phyloP scores from a whole-genome alignment of 1,139 yeast species.

The Blastobotrys apis region DNA sequence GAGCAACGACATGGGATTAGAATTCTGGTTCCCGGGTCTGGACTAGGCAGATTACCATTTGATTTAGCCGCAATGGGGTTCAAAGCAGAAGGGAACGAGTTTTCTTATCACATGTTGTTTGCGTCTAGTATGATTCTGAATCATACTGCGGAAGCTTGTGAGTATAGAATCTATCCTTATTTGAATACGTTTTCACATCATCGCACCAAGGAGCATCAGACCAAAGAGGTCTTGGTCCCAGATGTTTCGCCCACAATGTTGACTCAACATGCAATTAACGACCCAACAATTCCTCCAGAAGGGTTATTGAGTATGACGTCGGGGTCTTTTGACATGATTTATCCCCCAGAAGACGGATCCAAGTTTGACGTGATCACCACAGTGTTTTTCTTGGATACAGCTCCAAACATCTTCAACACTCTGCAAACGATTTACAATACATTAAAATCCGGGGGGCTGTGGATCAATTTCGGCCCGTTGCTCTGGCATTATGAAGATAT shows the following conservation, averaged over 20 bases:
- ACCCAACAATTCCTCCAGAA: constrained; percentile 44
- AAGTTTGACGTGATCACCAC: constrained; percentile 56
- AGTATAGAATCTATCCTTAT: constrained; percentile 64
- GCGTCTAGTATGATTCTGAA: constrained; percentile 64
- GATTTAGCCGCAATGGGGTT: constrained; percentile 68
- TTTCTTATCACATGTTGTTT: constrained; percentile 74
- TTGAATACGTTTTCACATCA: constrained; percentile 74
- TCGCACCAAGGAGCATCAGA: constrained; percentile 47
- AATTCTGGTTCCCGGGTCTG: constrained; percentile 78
- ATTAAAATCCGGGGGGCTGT: constrained; percentile 52
- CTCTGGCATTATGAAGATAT: constrained; percentile 80
- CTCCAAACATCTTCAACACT: constrained; percentile 67
- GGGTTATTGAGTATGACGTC: constrained; percentile 68
- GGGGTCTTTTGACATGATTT: constrained; percentile 75
- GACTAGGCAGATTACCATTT: constrained; percentile 71
- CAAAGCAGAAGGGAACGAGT: constrained; percentile 79
- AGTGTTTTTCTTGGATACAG: constrained; percentile 76
- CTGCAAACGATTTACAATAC: constrained; percentile 53
- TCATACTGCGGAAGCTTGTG: constrained; percentile 48
- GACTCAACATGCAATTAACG: constrained; percentile 30
- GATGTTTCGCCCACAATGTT: constrained; percentile 34
- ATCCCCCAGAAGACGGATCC: constrained; percentile 47
- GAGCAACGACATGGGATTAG: constrained; percentile 33
- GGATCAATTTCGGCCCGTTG: constrained; percentile 86
- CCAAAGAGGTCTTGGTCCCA: constrained; percentile 46